Evolutionary conservation across 495 filamentous ascomycete species (phyloP).

Genomic region (Astrothelium subdiscretum): DNA sequence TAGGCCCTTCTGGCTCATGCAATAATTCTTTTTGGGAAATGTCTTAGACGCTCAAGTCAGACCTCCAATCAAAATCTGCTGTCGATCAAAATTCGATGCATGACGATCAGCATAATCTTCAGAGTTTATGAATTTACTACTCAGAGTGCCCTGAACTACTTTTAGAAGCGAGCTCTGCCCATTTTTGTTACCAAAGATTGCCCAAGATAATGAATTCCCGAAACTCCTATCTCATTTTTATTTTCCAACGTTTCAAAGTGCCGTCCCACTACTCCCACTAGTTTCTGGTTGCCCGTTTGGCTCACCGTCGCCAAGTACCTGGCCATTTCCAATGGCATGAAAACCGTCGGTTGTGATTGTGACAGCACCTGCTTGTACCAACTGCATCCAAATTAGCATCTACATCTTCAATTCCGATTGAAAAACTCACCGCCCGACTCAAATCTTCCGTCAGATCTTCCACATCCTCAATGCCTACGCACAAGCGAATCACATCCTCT

Average conservation of each 20-base stretch:
- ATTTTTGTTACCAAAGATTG: background rate
- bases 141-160: too few species aligned
- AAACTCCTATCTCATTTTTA: background rate
- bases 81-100: too few species aligned
- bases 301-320: background rate
- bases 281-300: background rate
- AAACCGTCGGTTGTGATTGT: slow-evolving; percentile 71
- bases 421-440: slow-evolving; percentile 64
- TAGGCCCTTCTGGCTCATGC: too few species aligned
- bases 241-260: background rate
- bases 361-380: slow-evolving; percentile 89
- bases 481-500: slow-evolving; percentile 89
- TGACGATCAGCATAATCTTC: too few species aligned
- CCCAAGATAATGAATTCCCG: background rate
- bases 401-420: slow-evolving; percentile 4
- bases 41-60: too few species aligned
- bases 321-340: slow-evolving; percentile 33
- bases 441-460: slow-evolving; percentile 92
- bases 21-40: too few species aligned
- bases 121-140: too few species aligned
- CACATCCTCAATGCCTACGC: slow-evolving; percentile 91
- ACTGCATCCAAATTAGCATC: slow-evolving; percentile 34
- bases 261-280: background rate
- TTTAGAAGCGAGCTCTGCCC: too few species aligned
- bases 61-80: too few species aligned